Evolutionary conservation across 768 basidiomycete species (phyloP).

Genomic region (Calocera viscosa): DNA sequence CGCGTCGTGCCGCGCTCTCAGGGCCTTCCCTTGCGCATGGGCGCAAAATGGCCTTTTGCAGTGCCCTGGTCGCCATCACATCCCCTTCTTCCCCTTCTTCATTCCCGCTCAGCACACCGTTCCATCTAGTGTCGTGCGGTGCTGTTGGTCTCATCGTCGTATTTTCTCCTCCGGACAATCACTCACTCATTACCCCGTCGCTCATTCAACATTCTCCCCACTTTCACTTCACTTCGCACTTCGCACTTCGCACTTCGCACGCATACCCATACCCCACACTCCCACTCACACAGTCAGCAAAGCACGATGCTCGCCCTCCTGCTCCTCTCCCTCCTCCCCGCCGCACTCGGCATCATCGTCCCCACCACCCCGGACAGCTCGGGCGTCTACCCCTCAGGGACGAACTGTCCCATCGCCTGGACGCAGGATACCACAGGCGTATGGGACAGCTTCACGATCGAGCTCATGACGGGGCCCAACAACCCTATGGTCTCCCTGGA

Average conservation of each 20-base stretch:
- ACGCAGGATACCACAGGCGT: slow-evolving; percentile 39
- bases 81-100: neutral
- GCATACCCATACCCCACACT: neutral
- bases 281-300: neutral
- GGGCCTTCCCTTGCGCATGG: too few species aligned
- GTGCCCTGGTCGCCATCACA: neutral
- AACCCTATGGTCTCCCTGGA: slow-evolving; percentile 52
- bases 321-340: slow-evolving; percentile 13
- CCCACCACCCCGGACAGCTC: slow-evolving; percentile 53
- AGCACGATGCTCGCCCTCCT: slow-evolving; percentile 3
- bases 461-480: slow-evolving; percentile 73
- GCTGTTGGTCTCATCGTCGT: neutral
- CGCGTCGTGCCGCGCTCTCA: neutral
- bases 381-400: slow-evolving; percentile 44
- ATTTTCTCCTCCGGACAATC: neutral
- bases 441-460: slow-evolving; percentile 63
- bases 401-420: slow-evolving; percentile 49
- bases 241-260: neutral
- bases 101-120: neutral
- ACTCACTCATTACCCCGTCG: neutral
- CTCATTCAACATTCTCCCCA: neutral
- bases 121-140: neutral
- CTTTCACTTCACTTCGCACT: neutral
- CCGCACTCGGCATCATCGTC: slow-evolving; percentile 30
- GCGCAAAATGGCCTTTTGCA: neutral